A percentile compares a stretch with the other conserved stretches of the same genome.
Evolutionary conservation across 108 stramenopile genomes (phyloP).

Genomic region (Phaeodactylum tricornutum): DNA sequence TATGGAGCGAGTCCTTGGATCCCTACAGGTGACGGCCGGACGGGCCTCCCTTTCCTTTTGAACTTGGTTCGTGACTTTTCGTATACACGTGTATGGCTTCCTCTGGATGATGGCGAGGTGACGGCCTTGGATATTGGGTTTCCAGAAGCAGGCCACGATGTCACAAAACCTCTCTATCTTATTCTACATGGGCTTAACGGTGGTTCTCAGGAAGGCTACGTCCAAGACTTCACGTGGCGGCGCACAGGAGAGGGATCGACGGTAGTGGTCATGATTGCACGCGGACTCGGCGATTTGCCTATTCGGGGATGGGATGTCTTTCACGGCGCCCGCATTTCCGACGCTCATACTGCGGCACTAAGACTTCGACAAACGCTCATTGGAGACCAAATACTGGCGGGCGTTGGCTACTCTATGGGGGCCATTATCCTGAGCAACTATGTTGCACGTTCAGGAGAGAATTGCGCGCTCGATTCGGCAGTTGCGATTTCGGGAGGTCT

Average conservation of each 20-base stretch:
- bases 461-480: slow-evolving; percentile 64
- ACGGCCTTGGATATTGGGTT: slow-evolving; percentile 80
- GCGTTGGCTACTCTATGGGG: slow-evolving; percentile 80
- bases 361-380: slow-evolving; percentile 36
- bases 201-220: slow-evolving; percentile 73
- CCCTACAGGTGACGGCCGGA: slow-evolving; percentile 73
- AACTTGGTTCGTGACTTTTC: slow-evolving; percentile 20
- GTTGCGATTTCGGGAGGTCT: slow-evolving; percentile 71
- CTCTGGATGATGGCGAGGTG: slow-evolving; percentile 36
- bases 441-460: slow-evolving; percentile 55
- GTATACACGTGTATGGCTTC: slow-evolving; percentile 49
- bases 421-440: slow-evolving; percentile 83
- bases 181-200: slow-evolving; percentile 89
- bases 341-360: slow-evolving; percentile 64
- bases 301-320: slow-evolving; percentile 68
- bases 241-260: slow-evolving; percentile 50
- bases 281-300: slow-evolving; percentile 81
- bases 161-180: slow-evolving; percentile 62
- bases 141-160: slow-evolving; percentile 39
- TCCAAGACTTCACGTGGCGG: slow-evolving; percentile 63
- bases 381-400: slow-evolving; percentile 40
- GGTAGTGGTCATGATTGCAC: slow-evolving; percentile 69
- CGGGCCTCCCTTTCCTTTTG: slow-evolving; percentile 69
- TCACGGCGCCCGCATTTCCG: slow-evolving; percentile 78
- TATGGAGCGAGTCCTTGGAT: slow-evolving; percentile 66